Evolutionary conservation across 1,139 yeast species (phyloP).

Genomic region (Lodderomyces elongisporus): DNA sequence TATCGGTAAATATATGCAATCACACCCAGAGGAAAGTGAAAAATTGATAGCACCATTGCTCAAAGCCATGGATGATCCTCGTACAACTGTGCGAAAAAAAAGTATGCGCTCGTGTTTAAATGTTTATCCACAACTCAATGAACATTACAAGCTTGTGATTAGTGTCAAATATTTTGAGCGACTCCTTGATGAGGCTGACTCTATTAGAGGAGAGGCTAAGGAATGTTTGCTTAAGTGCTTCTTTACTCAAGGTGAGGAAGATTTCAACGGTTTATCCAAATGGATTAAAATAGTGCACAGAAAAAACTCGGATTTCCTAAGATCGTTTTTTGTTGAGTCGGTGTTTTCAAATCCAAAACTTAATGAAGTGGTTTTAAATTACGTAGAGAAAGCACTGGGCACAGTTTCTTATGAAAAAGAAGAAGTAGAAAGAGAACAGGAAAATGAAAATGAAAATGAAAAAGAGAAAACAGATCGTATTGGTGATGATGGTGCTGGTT

Average conservation of each 20-base stretch:
- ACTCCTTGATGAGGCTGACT: conserved; percentile 67
- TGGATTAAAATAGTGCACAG: background rate
- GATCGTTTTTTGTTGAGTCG: conserved; percentile 26
- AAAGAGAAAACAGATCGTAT: no score
- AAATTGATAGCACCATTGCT: conserved; percentile 50
- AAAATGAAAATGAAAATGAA: no score
- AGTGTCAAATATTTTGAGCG: conserved; percentile 49
- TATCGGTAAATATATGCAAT: conserved; percentile 45
- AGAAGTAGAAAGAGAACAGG: no score
- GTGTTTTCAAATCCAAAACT: conserved; percentile 18
- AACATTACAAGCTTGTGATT: conserved; percentile 36
- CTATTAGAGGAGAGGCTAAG: conserved; percentile 44
- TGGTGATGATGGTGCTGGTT: no score
- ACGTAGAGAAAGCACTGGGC: no score
- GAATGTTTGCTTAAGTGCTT: conserved; percentile 11
- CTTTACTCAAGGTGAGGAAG: conserved; percentile 1
- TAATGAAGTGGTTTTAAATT: background rate
- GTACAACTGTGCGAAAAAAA: conserved; percentile 60
- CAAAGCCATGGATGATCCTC: conserved; percentile 51
- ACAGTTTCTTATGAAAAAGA: no score
- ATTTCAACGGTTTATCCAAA: background rate
- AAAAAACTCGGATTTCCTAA: conserved; percentile 39
- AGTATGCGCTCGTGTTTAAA: conserved; percentile 49
- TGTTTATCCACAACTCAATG: conserved; percentile 36
- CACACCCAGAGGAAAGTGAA: conserved; percentile 40